phyloP scores from a whole-genome alignment of 371 early-diverging fungal species.

The Rhizopus arrhizus region DNA sequence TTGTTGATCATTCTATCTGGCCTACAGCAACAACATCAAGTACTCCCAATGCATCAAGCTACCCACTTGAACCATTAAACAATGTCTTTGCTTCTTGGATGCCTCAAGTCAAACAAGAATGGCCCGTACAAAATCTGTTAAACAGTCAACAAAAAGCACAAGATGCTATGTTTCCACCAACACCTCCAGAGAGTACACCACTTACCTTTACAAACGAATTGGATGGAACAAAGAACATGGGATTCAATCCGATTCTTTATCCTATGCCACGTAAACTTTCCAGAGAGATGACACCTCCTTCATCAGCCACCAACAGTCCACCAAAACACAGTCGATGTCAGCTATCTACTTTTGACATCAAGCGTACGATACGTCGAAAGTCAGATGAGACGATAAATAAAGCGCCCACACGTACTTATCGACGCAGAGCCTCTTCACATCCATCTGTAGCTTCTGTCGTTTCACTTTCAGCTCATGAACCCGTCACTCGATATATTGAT shows the following conservation, averaged over 20 bases:
- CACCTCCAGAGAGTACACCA: conserved; percentile 1
- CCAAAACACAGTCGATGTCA: conserved; percentile 5
- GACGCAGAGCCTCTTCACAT: conserved; percentile 44
- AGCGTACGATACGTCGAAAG: conserved; percentile 19
- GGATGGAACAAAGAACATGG: background rate
- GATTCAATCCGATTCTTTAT: background rate
- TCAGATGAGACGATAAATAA: conserved; percentile 9
- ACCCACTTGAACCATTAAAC: conserved; percentile 14
- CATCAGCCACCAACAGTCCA: conserved; percentile 17
- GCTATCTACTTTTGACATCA: background rate
- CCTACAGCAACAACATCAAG: background rate
- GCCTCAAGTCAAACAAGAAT: conserved; percentile 23
- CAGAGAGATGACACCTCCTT: conserved; percentile 18
- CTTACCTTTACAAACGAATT: background rate
- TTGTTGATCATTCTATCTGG: conserved; percentile 13
- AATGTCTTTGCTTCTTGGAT: background rate
- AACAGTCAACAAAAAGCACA: background rate
- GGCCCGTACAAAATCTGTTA: conserved; percentile 2
- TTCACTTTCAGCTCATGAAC: conserved; percentile 56
- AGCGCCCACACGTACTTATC: conserved; percentile 16
- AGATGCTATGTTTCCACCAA: conserved; percentile 4
- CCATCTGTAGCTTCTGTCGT: conserved; percentile 55
- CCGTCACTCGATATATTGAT: conserved; percentile 42
- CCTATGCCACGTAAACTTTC: background rate
- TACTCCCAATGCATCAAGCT: background rate